Base-by-base conservation (phyloP, 345 rosid genomes). In the Heritiera littoralis region DNA sequence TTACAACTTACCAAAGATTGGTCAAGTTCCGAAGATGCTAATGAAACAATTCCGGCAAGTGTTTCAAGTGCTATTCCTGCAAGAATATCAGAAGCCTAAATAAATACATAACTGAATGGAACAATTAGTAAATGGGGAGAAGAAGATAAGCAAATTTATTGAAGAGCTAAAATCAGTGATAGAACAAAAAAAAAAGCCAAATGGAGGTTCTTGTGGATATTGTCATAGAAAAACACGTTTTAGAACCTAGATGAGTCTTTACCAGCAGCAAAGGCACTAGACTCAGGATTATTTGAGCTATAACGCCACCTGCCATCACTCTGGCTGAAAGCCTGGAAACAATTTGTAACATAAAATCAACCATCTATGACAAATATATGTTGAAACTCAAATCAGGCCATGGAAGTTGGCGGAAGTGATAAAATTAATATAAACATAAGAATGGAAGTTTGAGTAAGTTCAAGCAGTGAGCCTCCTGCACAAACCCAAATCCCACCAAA, bases 211-310 rank as follows among this genome's bases (percentile, higher is more conserved):
- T 51, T 23, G 45, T 1, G 23, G 23, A 71, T 0, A 46, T 68
- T 46, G n/a, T 49, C 11, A 15, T 32, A 3, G 54, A 12, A 49
- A 15, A 71, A 70, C 3, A 51, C 30, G 52, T 71, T 70, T 8
- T 51, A 49, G 75, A 78, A 68, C 20, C 14, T 6, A 55, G 9
- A 70, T 11, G 65, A 73, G 77, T 63, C 32, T 76, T 85, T 86
- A 97, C 99, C 99, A 51, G 98, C 95, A 79, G 99, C 98, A 84
- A 81, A 86, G 60, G 95, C 88, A 81, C 99, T 94, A 55, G 98
- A 90, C 75, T 86, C 94, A 0, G 98, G 91, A 83, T 90, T 92
- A 80, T 83, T 88, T 56, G 92, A 87, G 88, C 92, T 92, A 83
- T 86, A 90, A 48, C 94, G 92, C 98, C 98, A 94, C 82, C 89